Evolutionary conservation across 495 filamentous ascomycete species (phyloP).

Genomic region (Alectoria sarmentosa): DNA sequence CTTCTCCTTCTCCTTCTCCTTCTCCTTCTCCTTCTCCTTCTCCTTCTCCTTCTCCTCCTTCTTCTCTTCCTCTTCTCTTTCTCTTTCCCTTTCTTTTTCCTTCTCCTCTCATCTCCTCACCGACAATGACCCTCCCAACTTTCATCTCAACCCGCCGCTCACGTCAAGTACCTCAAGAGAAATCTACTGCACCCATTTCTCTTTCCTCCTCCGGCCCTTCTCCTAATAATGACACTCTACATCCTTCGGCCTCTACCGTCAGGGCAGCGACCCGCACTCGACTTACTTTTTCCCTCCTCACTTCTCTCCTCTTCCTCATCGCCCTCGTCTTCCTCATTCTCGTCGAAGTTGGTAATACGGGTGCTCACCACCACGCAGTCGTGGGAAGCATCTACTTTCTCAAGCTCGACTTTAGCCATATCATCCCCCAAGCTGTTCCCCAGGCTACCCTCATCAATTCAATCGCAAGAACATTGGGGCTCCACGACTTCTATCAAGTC

Average conservation of each 20-base stretch:
- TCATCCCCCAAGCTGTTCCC: slow-evolving; percentile 69
- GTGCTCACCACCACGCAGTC: slow-evolving; percentile 45
- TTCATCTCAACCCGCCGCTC: slow-evolving; percentile 15
- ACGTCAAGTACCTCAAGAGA: slow-evolving; percentile 20
- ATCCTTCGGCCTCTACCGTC: slow-evolving; percentile 28
- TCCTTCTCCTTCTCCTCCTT: too few species aligned
- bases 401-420: slow-evolving; percentile 71
- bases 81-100: not conserved
- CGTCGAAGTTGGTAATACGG: slow-evolving; percentile 66
- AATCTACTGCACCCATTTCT: slow-evolving; percentile 11
- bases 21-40: too few species aligned
- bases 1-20: not conserved
- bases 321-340: slow-evolving; percentile 71
- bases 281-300: slow-evolving; percentile 47
- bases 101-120: not conserved
- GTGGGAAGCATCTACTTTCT: slow-evolving; percentile 71
- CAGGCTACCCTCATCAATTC: slow-evolving; percentile 75
- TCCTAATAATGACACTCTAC: not conserved
- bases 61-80: not conserved
- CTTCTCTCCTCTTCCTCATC: slow-evolving; percentile 62
- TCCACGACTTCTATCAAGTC: slow-evolving; percentile 92
- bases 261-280: slow-evolving; percentile 52
- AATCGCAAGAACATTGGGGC: slow-evolving; percentile 78
- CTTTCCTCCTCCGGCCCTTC: not conserved
- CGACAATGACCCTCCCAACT: slow-evolving; percentile 29